Evolutionary conservation across 73 alveolate species (phyloP).

Genomic region (Durusdinium trenchii): DNA sequence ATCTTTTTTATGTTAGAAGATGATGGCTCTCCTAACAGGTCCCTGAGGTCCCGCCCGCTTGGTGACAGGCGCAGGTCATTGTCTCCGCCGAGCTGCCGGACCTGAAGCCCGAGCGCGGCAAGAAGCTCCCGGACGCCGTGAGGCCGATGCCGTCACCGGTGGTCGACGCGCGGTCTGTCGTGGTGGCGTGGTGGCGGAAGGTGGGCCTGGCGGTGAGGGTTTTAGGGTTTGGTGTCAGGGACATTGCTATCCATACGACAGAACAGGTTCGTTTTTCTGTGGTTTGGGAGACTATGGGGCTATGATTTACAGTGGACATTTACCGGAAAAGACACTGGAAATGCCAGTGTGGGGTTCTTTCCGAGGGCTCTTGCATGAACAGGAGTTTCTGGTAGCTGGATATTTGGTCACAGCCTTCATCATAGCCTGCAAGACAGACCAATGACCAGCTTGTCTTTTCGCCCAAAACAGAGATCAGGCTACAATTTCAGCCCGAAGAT

Average conservation of each 20-base stretch:
- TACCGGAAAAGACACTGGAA: neutral
- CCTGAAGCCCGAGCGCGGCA: constrained; percentile 20
- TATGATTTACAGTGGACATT: neutral
- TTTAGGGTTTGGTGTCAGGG: neutral
- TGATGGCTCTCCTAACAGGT: too few relatives aligned
- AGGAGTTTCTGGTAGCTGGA: too few relatives aligned
- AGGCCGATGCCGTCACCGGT: neutral
- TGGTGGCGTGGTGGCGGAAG: neutral
- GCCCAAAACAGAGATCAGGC: too few relatives aligned
- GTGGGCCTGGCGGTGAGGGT: neutral
- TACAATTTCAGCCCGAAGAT: too few relatives aligned
- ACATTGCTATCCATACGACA: neutral
- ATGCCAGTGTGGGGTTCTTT: neutral
- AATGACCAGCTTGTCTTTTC: too few relatives aligned
- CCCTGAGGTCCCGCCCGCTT: too few relatives aligned
- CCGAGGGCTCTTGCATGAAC: too few relatives aligned
- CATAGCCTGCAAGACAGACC: too few relatives aligned
- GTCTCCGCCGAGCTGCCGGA: constrained; percentile 20
- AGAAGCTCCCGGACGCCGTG: constrained; percentile 42
- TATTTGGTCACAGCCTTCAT: too few relatives aligned
- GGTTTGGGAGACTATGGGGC: neutral
- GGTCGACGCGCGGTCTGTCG: neutral
- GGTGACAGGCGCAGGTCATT: too few relatives aligned
- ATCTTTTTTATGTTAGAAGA: too few relatives aligned
- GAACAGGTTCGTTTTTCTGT: neutral